Evolutionary conservation across 139 green algal genomes (phyloP), one percentile per base, ranked within the genome.

Genomic region (Raphidocelis subcapitata): DNA sequence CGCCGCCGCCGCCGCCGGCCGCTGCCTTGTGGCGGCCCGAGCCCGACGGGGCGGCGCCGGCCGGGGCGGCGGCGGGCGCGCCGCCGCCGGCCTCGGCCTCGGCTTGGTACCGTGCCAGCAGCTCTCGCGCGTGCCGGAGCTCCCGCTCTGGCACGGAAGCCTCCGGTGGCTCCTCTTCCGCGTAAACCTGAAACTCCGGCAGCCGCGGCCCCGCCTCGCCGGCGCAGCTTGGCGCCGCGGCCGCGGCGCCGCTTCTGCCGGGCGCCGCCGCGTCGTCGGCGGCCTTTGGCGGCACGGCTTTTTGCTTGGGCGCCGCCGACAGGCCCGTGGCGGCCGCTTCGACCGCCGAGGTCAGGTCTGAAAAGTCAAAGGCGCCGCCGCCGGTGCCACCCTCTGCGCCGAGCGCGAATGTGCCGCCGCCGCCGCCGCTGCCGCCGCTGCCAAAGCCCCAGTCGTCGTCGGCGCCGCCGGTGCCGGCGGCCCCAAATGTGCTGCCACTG

Each of bases 161-260:
- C 10, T 62, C 41, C 75, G 44, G 44, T 10, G 77, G 77, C 44
- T 87, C 82, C 47, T 60, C 51, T 44, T 78, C 66, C n/a, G 82
- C 78, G 18, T 69, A 65, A 5, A 92, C 44, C 56, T 89, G 85
- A 52, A 89, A 92, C 51, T 84, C 84, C 3, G 87, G 86, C 52
- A 92, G 69, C 31, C 59, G 31, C 2, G 77, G 54, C 1, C 65
- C 72, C 33, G 29, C 35, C 64, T 60, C 36, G 51, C 44, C 33
- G 12, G n/a, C 52, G 23, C 60, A 55, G 41, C 61, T 49, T 8
- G 8, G 8, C 41, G 12, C 41, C 41, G 12, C 8, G 12, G 41
- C 12, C 12, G 41, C 41, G 41, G 8, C 41, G 41, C 8, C 41
- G 41, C 41, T 49, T 12, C 12, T 49, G 8, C 12, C 12, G 41